A percentile compares a stretch with the other conserved stretches of the same genome.
Evolutionary conservation across 805 yeast species (phyloP).

Genomic region (Teunomyces stri): DNA sequence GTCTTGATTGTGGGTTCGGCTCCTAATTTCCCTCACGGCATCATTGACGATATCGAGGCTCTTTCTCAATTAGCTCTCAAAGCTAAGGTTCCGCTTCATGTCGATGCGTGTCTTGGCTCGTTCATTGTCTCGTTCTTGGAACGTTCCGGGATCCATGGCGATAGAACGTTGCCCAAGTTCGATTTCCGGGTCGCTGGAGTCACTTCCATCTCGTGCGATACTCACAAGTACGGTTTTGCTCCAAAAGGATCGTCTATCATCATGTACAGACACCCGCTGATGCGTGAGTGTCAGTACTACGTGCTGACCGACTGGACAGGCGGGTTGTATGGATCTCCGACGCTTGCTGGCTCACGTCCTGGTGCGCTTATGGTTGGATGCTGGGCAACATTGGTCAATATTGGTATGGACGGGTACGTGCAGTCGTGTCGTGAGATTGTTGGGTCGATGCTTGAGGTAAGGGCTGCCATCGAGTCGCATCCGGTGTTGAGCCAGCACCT

Average conservation of each 20-base stretch:
- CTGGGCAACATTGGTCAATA: conserved; percentile 86
- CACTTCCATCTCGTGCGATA: conserved; percentile 98
- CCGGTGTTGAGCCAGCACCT: conserved; percentile 52
- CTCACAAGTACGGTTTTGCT: conserved; percentile 98
- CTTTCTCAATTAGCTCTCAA: conserved; percentile 64
- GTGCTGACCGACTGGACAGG: conserved; percentile 86
- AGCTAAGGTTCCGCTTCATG: conserved; percentile 82
- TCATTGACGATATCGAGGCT: conserved; percentile 81
- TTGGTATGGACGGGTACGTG: conserved; percentile 83
- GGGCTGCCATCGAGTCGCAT: conserved; percentile 41
- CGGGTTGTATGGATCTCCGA: conserved; percentile 94
- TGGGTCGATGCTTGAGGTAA: conserved; percentile 58
- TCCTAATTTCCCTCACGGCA: conserved; percentile 96
- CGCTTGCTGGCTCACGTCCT: conserved; percentile 94
- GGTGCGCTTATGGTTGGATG: conserved; percentile 98
- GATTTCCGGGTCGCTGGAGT: conserved; percentile 87
- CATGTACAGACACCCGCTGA: conserved; percentile 71
- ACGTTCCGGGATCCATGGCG: conserved; percentile 51
- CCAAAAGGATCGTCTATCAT: conserved; percentile 94
- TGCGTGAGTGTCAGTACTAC: conserved; percentile 82
- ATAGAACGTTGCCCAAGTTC: conserved; percentile 49
- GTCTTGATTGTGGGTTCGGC: conserved; percentile 89
- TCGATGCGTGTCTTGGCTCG: conserved; percentile 94
- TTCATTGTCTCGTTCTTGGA: conserved; percentile 80
- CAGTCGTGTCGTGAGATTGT: conserved; percentile 67